These are phyloP conservation scores for Coniochaeta prunicola DNA, from an alignment of 2,329 filamentous ascomycete genomes.

Conservation along the genomic window DNA sequence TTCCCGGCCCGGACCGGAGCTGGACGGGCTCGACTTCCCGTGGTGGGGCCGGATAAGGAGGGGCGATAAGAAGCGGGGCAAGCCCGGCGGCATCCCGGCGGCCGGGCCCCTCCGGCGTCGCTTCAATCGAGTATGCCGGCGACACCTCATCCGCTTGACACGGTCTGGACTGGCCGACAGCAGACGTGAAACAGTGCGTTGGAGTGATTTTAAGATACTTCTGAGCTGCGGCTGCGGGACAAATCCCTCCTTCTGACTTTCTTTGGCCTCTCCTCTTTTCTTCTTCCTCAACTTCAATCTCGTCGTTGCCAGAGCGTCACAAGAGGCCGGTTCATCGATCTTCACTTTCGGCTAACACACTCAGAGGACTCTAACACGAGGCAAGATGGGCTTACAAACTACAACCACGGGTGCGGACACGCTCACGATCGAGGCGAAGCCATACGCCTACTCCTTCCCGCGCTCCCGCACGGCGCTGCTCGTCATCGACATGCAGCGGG, in stretches of 20 bases:
- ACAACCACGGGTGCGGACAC: neutral
- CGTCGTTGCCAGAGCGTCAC: too few relatives aligned
- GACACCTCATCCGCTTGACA: neutral
- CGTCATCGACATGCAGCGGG: conserved; percentile 46
- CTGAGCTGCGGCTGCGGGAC: neutral
- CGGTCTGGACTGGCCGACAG: neutral
- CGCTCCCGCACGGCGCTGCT: conserved; percentile 35
- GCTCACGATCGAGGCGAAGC: conserved; percentile 9
- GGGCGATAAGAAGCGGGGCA: neutral
- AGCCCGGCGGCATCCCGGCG: neutral
- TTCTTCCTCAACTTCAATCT: too few relatives aligned
- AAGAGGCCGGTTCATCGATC: too few relatives aligned
- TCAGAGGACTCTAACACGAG: neutral
- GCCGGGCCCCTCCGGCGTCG: neutral
- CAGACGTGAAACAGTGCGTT: neutral
- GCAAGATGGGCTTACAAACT: neutral
- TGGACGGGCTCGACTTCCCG: neutral
- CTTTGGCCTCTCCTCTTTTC: neutral
- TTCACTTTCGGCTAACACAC: too few relatives aligned
- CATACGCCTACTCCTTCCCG: conserved; percentile 19
- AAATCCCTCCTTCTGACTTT: neutral
- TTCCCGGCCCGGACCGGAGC: neutral
- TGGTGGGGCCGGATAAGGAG: neutral
- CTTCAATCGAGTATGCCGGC: neutral
- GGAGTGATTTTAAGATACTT: neutral